A percentile compares a stretch with the other conserved stretches of the same genome.
These are phyloP conservation scores for Phytophthora melonis DNA, from an alignment of 352 stramenopile genomes.

Conservation along the genomic window DNA sequence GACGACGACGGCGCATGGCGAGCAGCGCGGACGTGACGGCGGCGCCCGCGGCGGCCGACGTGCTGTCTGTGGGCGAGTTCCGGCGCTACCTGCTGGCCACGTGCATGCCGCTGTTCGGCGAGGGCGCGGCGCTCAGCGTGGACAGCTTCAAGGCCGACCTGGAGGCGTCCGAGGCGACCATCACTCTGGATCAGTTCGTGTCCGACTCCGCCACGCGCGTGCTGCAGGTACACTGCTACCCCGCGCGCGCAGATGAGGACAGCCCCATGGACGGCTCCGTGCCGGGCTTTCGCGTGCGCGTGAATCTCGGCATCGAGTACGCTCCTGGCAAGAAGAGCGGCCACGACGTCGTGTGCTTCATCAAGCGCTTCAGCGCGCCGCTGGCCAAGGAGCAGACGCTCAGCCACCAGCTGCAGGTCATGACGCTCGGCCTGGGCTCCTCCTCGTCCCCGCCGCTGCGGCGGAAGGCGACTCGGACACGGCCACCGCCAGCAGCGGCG, in stretches of 20 bases:
- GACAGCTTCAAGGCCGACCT: conserved; percentile 51
- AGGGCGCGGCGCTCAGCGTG: background rate
- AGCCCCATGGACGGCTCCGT: conserved; percentile 32
- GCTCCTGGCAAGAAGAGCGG: conserved; percentile 62
- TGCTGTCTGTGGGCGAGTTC: background rate
- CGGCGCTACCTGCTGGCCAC: background rate
- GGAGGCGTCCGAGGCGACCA: conserved; percentile 32
- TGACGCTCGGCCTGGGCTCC: conserved; percentile 81
- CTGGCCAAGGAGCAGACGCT: conserved; percentile 75
- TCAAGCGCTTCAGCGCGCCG: conserved; percentile 81
- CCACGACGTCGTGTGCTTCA: conserved; percentile 88
- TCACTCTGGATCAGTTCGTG: conserved; percentile 77
- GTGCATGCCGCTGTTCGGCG: background rate
- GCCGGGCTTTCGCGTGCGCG: conserved; percentile 52
- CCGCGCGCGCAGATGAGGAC: conserved; percentile 37
- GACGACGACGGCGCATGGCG: conserved; percentile 29
- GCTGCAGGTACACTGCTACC: conserved; percentile 80
- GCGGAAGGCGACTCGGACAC: conserved; percentile 40
- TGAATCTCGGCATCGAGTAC: conserved; percentile 87
- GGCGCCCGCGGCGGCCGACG: conserved; percentile 39
- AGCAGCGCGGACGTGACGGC: conserved; percentile 39
- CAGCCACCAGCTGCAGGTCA: conserved; percentile 87
- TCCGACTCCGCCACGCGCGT: conserved; percentile 66
- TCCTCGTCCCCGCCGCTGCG: conserved; percentile 33
- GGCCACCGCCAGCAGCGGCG: conserved; percentile 46